Evolutionary conservation across 2,329 filamentous ascomycete genomes (phyloP), one percentile per base, ranked within the genome.

Genomic region (Escovopsis weberi): DNA sequence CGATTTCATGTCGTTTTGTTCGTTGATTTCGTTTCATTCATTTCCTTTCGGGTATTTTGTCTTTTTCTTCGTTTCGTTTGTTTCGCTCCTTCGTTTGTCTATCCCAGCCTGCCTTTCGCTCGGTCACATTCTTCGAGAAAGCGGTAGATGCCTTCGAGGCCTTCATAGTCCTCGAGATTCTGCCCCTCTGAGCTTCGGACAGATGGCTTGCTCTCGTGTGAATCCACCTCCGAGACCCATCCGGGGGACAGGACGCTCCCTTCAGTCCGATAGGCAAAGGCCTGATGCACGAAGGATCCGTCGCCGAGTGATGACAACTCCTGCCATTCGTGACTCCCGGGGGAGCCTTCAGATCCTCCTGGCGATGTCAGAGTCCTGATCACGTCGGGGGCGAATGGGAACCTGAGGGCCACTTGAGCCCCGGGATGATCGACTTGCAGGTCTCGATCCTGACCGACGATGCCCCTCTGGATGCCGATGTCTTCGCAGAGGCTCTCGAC

Each of bases 401-500:
- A 95, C 37, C 79, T 72, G 18, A 96, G 69, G 5, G 86, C 85
- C 50, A 91, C 72, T 2, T 82, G 70, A 1, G 78, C 77, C 8
- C 82, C 86, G 26, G 71, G 70, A 15, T 15, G 28, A 43, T 73
- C 75, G 6, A 61, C 55, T 43, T 85, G 75, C 52, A 94, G 94
- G 15, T 81, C 78, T 30, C 61, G 48, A 49, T 96, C 91, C 63
- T 96, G 82, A 11, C 73, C 67, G 4, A 96, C 74, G 4, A 84
- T 66, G 2, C 91, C 91, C 42, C 86, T 74, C 48, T 80, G 77
- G 7, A 98, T 72, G n/a, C 82, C 84, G 10, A 94, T 72, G 57
- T 98, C 91, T 38, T 85, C 78, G 58, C 88, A 95, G 1, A 98
- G 71, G 3, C 72, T 69, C 56, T 94, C 85, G 0, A 94, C 82